Conservation (phyloP, 306 rosid genomes). For the Delonix regia region DNA sequence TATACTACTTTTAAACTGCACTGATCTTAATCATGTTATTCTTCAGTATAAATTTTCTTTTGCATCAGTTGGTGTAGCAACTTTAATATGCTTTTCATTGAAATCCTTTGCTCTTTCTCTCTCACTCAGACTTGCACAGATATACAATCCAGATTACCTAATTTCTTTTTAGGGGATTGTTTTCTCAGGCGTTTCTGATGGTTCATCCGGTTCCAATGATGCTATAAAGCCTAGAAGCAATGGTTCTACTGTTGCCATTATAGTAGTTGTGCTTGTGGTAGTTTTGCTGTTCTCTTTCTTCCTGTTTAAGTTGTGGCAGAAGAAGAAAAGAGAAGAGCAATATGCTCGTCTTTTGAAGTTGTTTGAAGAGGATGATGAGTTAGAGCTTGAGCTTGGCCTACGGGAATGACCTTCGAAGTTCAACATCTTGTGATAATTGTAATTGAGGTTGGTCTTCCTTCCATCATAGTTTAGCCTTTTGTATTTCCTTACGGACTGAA, state of each 20-base stretch:
- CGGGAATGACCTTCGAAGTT: slow-evolving; percentile 46
- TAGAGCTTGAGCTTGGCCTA: slow-evolving; percentile 88
- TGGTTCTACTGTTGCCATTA: slow-evolving; percentile 44
- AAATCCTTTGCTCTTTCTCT: background rate
- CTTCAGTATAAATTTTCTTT: background rate
- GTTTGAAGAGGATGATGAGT: slow-evolving; percentile 88
- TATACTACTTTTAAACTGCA: background rate
- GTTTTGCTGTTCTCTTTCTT: slow-evolving; percentile 42
- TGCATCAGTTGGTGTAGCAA: background rate
- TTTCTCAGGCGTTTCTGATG: slow-evolving; percentile 60
- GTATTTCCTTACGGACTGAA: background rate
- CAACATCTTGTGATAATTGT: slow-evolving; percentile 27
- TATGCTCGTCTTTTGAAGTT: slow-evolving; percentile 76
- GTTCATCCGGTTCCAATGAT: slow-evolving; percentile 43
- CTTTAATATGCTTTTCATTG: background rate
- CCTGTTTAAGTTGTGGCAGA: slow-evolving; percentile 76
- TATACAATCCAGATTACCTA: background rate
- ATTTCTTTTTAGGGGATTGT: slow-evolving; percentile 12
- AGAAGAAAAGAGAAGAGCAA: slow-evolving; percentile 86
- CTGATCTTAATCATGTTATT: background rate
- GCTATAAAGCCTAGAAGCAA: slow-evolving; percentile 31
- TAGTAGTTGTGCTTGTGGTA: slow-evolving; percentile 47
- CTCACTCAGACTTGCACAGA: background rate
- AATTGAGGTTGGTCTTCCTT: slow-evolving; percentile 48
- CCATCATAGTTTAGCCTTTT: background rate